These are phyloP conservation scores for Trichoderma sp. DNA, from an alignment of 2,329 filamentous ascomycete genomes.

Conservation along the genomic window DNA sequence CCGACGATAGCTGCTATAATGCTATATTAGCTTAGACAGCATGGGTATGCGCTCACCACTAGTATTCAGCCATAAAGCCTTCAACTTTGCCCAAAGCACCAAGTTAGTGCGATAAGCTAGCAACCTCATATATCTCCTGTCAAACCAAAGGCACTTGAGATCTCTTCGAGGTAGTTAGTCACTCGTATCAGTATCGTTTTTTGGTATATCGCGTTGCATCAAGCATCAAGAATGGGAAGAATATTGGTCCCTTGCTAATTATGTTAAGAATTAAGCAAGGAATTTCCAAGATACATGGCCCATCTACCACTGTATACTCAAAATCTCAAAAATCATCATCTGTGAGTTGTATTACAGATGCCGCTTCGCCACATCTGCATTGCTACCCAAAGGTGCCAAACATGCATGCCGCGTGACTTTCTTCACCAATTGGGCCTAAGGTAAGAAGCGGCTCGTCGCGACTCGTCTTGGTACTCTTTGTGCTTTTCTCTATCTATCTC, in stretches of 20 bases:
- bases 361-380: not conserved
- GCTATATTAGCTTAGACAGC: not conserved
- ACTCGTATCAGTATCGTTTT: no score
- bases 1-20: not conserved
- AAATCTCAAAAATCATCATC: not conserved
- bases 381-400: not conserved
- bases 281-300: not conserved
- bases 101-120: no score
- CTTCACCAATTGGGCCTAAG: not conserved
- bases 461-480: not conserved
- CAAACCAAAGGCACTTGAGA: no score
- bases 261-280: rapidly evolving
- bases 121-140: no score
- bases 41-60: no score
- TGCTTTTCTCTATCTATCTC: not conserved
- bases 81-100: no score
- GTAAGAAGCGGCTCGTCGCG: not conserved
- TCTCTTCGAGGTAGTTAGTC: no score
- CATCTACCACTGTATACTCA: not conserved
- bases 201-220: not conserved
- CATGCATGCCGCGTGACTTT: not conserved
- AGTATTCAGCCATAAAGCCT: no score
- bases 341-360: not conserved
- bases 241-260: not conserved
- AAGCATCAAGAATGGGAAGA: not conserved